Evolutionary conservation across 1,284 basidiomycete species (phyloP).

Genomic region (Pterulicium gracile): DNA sequence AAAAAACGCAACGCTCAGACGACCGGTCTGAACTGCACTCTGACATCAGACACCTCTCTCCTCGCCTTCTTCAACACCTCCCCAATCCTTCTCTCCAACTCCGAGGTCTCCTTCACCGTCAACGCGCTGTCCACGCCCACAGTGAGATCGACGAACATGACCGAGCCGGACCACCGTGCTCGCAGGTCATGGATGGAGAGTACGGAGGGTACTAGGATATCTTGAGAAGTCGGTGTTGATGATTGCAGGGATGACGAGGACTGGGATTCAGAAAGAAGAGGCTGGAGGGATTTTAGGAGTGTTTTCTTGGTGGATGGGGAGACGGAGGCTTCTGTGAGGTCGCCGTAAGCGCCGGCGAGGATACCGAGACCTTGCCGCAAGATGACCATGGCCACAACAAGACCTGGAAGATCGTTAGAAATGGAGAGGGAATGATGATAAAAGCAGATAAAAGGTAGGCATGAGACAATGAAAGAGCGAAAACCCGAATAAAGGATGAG

Average conservation of each 20-base stretch:
- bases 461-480: conserved; percentile 8
- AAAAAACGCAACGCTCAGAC: no score
- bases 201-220: conserved; percentile 16
- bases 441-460: no score
- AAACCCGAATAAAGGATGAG: neutral
- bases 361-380: conserved; percentile 75
- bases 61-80: conserved; percentile 47
- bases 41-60: conserved; percentile 72
- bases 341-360: conserved; percentile 64
- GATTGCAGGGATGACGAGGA: conserved; percentile 26
- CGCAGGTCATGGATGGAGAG: conserved; percentile 57
- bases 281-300: conserved; percentile 34
- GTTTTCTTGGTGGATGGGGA: conserved; percentile 33
- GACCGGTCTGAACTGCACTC: conserved; percentile 58
- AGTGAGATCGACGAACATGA: conserved; percentile 65
- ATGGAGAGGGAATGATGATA: no score
- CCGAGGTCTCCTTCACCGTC: conserved; percentile 46
- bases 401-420: conserved; percentile 30
- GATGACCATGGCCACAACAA: conserved; percentile 86
- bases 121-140: conserved; percentile 56
- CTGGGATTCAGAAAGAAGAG: conserved; percentile 35
- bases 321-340: conserved; percentile 82
- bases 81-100: conserved; percentile 54
- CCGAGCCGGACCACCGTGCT: conserved; percentile 68
- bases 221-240: neutral